A percentile compares a stretch with the other conserved stretches of the same genome.
These are phyloP conservation scores for Ormosia emarginata DNA, from an alignment of 306 rosid genomes.

Conservation along the genomic window DNA sequence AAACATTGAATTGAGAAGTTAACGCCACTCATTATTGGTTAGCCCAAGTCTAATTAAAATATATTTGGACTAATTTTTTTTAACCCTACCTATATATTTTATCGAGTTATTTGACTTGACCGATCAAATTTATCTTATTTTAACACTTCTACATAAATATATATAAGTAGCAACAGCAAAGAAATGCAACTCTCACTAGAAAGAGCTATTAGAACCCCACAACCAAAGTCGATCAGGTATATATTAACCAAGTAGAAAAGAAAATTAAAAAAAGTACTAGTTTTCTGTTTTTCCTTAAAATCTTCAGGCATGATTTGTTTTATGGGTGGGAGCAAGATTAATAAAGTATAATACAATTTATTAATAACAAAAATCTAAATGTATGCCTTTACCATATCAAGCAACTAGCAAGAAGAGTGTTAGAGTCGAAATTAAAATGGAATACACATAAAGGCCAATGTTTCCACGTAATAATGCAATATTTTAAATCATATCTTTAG, in stretches of 20 bases:
- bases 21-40: too few species aligned
- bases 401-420: neutral
- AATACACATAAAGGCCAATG: neutral
- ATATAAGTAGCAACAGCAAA: neutral
- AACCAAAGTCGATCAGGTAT: slow-evolving; percentile 9
- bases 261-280: neutral
- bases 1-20: too few species aligned
- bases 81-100: too few species aligned
- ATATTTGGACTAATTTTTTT: too few species aligned
- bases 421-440: neutral
- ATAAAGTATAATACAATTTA: neutral
- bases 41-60: too few species aligned
- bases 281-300: neutral
- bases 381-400: neutral
- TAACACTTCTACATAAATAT: too few species aligned
- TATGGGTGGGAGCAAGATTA: neutral
- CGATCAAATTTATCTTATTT: too few species aligned
- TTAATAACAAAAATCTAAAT: neutral
- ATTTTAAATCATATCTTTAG: neutral
- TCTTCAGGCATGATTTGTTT: neutral
- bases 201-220: slow-evolving; percentile 12
- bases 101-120: too few species aligned
- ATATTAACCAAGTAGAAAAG: neutral
- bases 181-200: slow-evolving; percentile 28
- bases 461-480: neutral